Evolutionary conservation across 2,329 filamentous ascomycete species (phyloP), one percentile per base, ranked within the genome.

Genomic region (Zopfia rhizophila): DNA sequence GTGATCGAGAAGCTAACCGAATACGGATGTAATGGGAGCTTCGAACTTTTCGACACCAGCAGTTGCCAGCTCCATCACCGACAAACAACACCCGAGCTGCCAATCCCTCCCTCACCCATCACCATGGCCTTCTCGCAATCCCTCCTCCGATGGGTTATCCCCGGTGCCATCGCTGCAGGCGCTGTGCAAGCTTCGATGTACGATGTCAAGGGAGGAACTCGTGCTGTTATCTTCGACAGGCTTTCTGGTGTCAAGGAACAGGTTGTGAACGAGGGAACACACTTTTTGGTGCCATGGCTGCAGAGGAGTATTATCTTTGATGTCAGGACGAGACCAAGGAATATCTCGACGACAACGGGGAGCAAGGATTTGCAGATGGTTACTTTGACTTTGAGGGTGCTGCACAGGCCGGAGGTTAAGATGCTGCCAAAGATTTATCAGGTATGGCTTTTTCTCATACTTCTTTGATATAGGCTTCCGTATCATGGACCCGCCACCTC

Each of bases 331-430:
- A 95, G 96, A 83, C 94, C 94, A 52, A 85, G 94, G 70, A 97
- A 96, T 74, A 97, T 99, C 72, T 90, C 89, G 59, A 99, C 94
- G 19, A 99, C 94, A 17, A 99, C 94, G 10, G 94, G 94, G 48
- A 93, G 88, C 83, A 99, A 99, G 85, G 94, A 99, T 78, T 77
- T 99, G 82, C 94, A 99, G 81, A 99, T 99, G 94, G 94, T 99
- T 68, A 97, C 91, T 82, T 83, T 99, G 82, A 99, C 94, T 41
- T 82, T 99, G 72, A 85, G 94, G 75, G 94, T 99, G 56, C 77
- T 99, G 74, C 93, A 97, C 78, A 84, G 95, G 63, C 94, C 95
- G 5, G 93, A 96, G 45, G 93, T 99, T 65, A 86, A 90, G 80
- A 85, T 87, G 65, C 80, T 99, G 69, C 95, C 94, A 50, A 96